These are phyloP conservation scores for Drechslerella coelobrocha DNA, from an alignment of 2,329 filamentous ascomycete species.

Conservation along the genomic window DNA sequence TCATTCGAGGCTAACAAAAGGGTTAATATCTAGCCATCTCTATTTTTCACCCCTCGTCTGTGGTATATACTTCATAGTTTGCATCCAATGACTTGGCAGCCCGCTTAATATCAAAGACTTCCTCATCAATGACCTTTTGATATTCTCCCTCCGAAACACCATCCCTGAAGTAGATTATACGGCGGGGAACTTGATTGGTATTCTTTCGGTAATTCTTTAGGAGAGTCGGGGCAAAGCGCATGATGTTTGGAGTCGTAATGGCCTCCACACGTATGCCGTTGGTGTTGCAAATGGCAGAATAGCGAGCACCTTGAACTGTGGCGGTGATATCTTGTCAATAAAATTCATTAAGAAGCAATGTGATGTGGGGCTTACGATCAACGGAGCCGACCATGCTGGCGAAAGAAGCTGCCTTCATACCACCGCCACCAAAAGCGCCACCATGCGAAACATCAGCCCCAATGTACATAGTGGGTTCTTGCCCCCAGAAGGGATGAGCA, in stretches of 20 bases:
- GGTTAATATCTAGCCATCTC: neutral
- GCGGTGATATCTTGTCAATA: slow-evolving; percentile 60
- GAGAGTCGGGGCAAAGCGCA: slow-evolving; percentile 70
- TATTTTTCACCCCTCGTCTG: too few species aligned
- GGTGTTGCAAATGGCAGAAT: slow-evolving; percentile 78
- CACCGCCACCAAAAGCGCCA: slow-evolving; percentile 66
- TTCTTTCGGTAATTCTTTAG: slow-evolving; percentile 59
- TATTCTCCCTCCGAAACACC: slow-evolving; percentile 91
- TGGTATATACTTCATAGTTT: slow-evolving; percentile 12
- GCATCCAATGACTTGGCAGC: slow-evolving; percentile 50
- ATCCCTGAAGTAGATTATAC: slow-evolving; percentile 91
- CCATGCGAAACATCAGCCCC: slow-evolving; percentile 91
- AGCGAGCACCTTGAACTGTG: slow-evolving; percentile 73
- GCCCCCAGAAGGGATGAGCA: slow-evolving; percentile 60
- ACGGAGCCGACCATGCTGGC: slow-evolving; percentile 70
- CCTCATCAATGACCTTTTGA: slow-evolving; percentile 76
- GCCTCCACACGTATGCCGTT: slow-evolving; percentile 86
- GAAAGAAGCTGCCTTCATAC: slow-evolving; percentile 69
- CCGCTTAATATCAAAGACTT: slow-evolving; percentile 74
- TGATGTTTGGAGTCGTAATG: slow-evolving; percentile 71
- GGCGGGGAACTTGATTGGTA: slow-evolving; percentile 73
- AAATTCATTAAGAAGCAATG: neutral
- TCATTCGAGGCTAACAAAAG: slow-evolving; percentile 70
- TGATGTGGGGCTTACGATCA: slow-evolving; percentile 51
- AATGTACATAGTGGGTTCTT: slow-evolving; percentile 76